Evolutionary conservation across 2,329 filamentous ascomycete species (phyloP).

Genomic region (Elsinoe ampelina): DNA sequence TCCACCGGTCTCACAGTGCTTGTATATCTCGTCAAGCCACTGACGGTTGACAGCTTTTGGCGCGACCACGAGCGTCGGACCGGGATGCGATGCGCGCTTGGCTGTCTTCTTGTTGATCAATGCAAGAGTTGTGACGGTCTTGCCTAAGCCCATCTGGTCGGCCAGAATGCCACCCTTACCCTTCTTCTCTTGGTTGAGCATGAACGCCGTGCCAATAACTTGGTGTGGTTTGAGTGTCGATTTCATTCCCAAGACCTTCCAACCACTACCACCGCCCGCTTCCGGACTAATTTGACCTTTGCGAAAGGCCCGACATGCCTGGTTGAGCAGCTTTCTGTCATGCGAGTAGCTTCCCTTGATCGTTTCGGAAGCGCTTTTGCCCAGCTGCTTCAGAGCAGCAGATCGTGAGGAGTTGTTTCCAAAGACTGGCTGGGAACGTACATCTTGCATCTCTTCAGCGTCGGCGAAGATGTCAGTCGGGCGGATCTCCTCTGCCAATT

Average conservation of each 20-base stretch:
- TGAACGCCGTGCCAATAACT: conserved; percentile 44
- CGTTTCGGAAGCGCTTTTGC: no score
- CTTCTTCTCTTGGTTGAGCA: conserved; percentile 43
- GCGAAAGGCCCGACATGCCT: conserved; percentile 35
- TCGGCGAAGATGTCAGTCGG: no score
- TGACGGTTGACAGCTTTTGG: conserved; percentile 32
- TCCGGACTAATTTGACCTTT: conserved; percentile 28
- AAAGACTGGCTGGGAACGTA: no score
- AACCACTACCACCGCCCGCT: conserved; percentile 29
- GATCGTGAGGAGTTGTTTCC: no score
- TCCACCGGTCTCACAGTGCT: conserved; percentile 17
- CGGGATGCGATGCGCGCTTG: no score
- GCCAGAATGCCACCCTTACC: conserved; percentile 32
- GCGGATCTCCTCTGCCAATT: no score
- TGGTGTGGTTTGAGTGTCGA: conserved; percentile 42
- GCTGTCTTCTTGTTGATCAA: conserved; percentile 41
- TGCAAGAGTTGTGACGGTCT: conserved; percentile 34
- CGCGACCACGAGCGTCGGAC: conserved; percentile 37
- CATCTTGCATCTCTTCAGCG: no score
- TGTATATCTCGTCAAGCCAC: conserved; percentile 28
- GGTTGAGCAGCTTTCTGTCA: conserved; percentile 31
- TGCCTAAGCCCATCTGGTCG: conserved; percentile 36
- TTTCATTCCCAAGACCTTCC: conserved; percentile 41
- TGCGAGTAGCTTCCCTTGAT: no score
- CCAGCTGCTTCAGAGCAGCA: no score